These are phyloP conservation scores for Clathrus columnatus DNA, from an alignment of 768 basidiomycete genomes.

Conservation along the genomic window DNA sequence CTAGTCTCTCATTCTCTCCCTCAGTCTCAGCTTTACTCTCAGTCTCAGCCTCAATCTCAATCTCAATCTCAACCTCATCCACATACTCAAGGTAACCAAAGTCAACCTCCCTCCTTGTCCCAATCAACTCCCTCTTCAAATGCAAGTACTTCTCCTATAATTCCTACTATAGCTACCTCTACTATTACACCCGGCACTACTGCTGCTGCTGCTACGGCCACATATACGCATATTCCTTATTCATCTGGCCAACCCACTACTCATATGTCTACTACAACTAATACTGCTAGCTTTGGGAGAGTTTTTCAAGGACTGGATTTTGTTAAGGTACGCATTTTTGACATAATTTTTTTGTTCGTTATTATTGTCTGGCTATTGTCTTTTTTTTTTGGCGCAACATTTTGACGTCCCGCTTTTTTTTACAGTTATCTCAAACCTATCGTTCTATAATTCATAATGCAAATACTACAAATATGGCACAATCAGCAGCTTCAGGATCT, in stretches of 20 bases:
- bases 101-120: not conserved
- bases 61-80: not conserved
- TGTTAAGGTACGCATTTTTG: conserved; percentile 4
- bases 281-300: not conserved
- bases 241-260: too few relatives aligned
- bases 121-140: too few relatives aligned
- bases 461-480: not conserved
- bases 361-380: not conserved
- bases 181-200: too few relatives aligned
- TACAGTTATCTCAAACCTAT: conserved; percentile 7
- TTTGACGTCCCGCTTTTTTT: not conserved
- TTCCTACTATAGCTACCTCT: not conserved
- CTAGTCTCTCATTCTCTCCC: not conserved
- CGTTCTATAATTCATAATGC: conserved; percentile 4
- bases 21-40: not conserved
- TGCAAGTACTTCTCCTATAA: not conserved
- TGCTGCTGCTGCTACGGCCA: not conserved
- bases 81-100: not conserved
- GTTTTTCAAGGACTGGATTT: not conserved
- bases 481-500: not conserved
- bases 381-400: too few relatives aligned
- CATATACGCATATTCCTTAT: too few relatives aligned
- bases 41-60: not conserved
- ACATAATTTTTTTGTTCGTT: not conserved
- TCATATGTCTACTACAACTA: not conserved